These are phyloP conservation scores for Colletotrichum viniferum DNA, from an alignment of 2,329 filamentous ascomycete species.

Conservation along the genomic window DNA sequence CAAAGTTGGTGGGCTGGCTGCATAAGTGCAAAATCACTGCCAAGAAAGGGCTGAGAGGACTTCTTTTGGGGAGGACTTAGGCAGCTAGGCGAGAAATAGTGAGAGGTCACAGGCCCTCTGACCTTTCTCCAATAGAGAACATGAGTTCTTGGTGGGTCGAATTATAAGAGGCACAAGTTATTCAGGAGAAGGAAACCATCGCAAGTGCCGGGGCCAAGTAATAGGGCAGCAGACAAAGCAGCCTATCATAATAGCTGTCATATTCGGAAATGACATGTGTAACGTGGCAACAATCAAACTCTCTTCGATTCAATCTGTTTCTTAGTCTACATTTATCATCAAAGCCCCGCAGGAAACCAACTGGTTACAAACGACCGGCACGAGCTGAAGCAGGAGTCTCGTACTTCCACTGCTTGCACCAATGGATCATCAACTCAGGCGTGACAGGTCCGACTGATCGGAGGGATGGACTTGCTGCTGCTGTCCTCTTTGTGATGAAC, in stretches of 20 bases:
- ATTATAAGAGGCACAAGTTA: background rate
- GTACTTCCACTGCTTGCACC: slow-evolving; percentile 51
- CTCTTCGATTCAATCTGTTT: background rate
- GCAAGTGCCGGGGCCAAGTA: background rate
- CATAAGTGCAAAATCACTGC: background rate
- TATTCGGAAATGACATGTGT: background rate
- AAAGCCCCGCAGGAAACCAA: fast-evolving
- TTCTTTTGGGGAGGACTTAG: fast-evolving
- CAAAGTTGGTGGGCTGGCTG: background rate
- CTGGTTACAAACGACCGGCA: background rate
- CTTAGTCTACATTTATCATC: background rate
- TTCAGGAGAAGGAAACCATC: background rate
- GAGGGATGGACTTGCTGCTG: slow-evolving; percentile 45
- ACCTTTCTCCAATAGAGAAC: fast-evolving
- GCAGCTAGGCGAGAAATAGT: background rate
- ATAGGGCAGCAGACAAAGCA: fast-evolving
- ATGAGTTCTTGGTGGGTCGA: fast-evolving
- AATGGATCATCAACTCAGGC: slow-evolving; percentile 49
- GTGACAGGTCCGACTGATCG: slow-evolving; percentile 43
- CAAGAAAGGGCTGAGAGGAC: background rate
- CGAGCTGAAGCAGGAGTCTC: background rate
- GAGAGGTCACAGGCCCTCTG: background rate
- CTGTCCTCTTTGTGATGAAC: slow-evolving; percentile 44
- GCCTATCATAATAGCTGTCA: fast-evolving
- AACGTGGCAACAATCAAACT: background rate